Evolutionary conservation across 1,284 basidiomycete species (phyloP).

Genomic region (Entoloma clypeatum): DNA sequence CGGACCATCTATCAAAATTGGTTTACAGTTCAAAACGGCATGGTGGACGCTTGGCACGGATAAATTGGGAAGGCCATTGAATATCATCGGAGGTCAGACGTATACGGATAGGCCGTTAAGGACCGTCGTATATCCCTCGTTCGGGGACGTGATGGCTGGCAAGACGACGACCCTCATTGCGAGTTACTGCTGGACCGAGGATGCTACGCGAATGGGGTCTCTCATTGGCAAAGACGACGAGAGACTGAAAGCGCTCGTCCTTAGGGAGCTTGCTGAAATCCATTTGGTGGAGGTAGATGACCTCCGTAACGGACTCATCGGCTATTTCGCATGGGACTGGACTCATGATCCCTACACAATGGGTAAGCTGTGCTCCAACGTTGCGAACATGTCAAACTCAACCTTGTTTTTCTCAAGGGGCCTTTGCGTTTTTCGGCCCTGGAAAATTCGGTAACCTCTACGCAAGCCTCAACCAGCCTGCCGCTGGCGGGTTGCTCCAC

Average conservation of each 20-base stretch:
- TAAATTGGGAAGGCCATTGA: constrained; percentile 10
- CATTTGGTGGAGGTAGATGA: constrained; percentile 15
- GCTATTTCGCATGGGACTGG: constrained; percentile 20
- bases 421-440: constrained; percentile 6
- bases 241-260: constrained; percentile 17
- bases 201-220: constrained; percentile 20
- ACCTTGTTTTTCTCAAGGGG: too few species aligned
- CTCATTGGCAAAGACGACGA: constrained; percentile 21
- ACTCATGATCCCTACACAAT: constrained; percentile 17
- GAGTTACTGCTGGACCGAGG: constrained; percentile 19
- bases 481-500: constrained; percentile 3
- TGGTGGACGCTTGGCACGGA: too few species aligned
- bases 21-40: constrained; percentile 28
- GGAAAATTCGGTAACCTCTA: constrained; percentile 7
- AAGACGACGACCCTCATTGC: constrained; percentile 20
- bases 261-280: constrained; percentile 20
- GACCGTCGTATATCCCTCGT: constrained; percentile 30
- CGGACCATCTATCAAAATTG: constrained; percentile 29
- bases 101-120: constrained; percentile 29
- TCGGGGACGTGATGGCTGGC: constrained; percentile 13
- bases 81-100: constrained; percentile 24
- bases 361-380: too few species aligned
- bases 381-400: too few species aligned
- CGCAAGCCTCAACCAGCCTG: background rate
- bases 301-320: constrained; percentile 15